Conservation (phyloP, 805 yeast genomes). For the Sugiyamaella americana region DNA sequence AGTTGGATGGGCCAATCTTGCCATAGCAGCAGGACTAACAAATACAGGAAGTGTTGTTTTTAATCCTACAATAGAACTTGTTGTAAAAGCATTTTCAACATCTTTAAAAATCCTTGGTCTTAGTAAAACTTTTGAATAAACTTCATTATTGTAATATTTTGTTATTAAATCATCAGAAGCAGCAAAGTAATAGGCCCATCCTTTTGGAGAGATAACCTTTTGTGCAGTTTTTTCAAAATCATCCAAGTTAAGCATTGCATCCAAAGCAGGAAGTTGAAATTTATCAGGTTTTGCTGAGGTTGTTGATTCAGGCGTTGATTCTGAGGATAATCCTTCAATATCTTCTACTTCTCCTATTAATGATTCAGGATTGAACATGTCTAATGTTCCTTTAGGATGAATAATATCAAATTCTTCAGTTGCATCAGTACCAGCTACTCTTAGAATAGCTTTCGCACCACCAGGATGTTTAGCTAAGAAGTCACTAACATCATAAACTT, state of each 20-base stretch:
- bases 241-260: conserved; percentile 17
- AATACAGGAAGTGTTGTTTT: conserved; percentile 42
- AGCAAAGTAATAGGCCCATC: conserved; percentile 36
- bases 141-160: conserved; percentile 39
- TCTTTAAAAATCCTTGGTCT: conserved; percentile 40
- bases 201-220: conserved; percentile 13
- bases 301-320: not conserved
- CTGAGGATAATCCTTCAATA: not conserved
- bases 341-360: conserved; percentile 15
- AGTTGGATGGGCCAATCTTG: conserved; percentile 28
- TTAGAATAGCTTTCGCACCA: conserved; percentile 41
- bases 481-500: conserved; percentile 35
- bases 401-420: conserved; percentile 29
- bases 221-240: conserved; percentile 20
- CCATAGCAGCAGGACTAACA: conserved; percentile 35
- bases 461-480: conserved; percentile 39
- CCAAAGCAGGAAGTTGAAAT: conserved; percentile 16
- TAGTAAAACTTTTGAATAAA: conserved; percentile 39
- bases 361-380: conserved; percentile 13
- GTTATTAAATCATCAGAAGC: conserved; percentile 48
- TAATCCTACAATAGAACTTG: conserved; percentile 47
- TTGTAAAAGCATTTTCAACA: conserved; percentile 37
- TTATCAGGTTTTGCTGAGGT: not conserved
- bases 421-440: conserved; percentile 48
- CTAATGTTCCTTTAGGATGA: conserved; percentile 25